Conservation (phyloP, 345 rosid genomes). For the Orychophragmus violaceus region DNA sequence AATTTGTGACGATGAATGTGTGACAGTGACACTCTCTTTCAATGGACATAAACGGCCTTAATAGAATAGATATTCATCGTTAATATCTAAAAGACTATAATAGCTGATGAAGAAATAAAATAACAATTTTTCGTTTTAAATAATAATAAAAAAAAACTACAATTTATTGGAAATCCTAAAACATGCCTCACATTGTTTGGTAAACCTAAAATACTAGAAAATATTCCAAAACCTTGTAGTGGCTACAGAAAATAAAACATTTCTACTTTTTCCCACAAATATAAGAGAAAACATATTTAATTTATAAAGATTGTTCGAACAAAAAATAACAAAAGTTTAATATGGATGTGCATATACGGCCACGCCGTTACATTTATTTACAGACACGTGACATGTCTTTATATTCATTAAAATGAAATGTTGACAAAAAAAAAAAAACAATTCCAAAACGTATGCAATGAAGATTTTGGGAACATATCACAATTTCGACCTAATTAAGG, state of each 20-base stretch:
- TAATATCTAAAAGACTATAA: background rate
- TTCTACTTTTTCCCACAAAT: background rate
- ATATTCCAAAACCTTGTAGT: background rate
- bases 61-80: background rate
- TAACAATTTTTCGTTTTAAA: background rate
- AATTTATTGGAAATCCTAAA: background rate
- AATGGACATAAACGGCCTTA: background rate
- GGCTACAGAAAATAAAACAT: background rate
- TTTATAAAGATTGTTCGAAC: background rate
- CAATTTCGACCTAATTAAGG: background rate
- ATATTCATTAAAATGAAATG: background rate
- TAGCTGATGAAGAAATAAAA: background rate
- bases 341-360: background rate
- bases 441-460: background rate
- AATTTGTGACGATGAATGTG: background rate
- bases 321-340: background rate
- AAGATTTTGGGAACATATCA: background rate
- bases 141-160: background rate
- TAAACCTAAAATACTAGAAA: too few relatives aligned
- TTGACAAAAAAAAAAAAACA: too few relatives aligned
- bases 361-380: background rate
- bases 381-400: background rate
- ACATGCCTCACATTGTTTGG: too few relatives aligned
- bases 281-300: background rate
- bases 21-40: background rate